phyloP scores from a whole-genome alignment of 139 green algal genomes.

The Zygnema circumcarinatum region DNA sequence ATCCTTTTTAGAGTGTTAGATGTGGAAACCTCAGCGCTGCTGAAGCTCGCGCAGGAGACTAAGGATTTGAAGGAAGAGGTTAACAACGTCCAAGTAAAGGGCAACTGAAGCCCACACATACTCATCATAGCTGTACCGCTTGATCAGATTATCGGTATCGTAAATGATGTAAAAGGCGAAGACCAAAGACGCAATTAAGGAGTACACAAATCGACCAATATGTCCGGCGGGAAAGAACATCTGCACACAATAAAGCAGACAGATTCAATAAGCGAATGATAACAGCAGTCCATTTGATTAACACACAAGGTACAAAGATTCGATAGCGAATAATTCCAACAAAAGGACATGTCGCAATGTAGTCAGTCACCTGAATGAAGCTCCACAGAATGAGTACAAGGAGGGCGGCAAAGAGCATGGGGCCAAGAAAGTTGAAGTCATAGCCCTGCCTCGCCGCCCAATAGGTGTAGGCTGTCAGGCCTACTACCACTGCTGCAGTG shows the following conservation, averaged over 20 bases:
- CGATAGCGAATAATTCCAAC: too few species aligned
- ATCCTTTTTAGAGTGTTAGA: too few species aligned
- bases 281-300: neutral
- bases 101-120: constrained; percentile 74
- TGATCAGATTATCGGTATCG: constrained; percentile 52
- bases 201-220: neutral
- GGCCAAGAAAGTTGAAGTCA: constrained; percentile 72
- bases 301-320: too few species aligned
- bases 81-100: constrained; percentile 82
- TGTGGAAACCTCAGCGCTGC: too few species aligned
- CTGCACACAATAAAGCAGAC: constrained; percentile 4
- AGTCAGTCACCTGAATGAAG: constrained; percentile 66
- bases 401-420: constrained; percentile 72
- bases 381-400: constrained; percentile 62
- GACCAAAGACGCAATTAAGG: constrained; percentile 21
- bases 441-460: constrained; percentile 67
- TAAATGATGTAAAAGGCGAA: constrained; percentile 59
- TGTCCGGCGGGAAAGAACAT: constrained; percentile 41
- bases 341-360: neutral
- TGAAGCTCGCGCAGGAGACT: constrained; percentile 32
- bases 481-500: constrained; percentile 65
- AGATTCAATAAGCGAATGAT: neutral
- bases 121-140: constrained; percentile 67
- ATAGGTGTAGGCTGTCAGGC: constrained; percentile 76
- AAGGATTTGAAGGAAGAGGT: constrained; percentile 79